Conservation (phyloP, 352 stramenopile species). For the Globisporangium uncinulatum region DNA sequence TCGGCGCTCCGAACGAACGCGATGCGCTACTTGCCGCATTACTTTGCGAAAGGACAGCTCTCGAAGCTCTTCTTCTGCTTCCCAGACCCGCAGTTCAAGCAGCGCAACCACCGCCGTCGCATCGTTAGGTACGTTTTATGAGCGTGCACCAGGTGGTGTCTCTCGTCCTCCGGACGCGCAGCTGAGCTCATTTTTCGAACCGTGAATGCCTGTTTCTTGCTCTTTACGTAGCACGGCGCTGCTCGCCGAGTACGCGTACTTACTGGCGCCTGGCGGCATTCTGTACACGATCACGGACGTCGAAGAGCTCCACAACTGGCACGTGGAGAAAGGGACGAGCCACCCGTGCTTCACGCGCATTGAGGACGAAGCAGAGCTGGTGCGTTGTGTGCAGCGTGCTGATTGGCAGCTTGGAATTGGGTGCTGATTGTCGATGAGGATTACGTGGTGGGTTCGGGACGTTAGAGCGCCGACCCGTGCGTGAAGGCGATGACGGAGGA, state of each 20-base stretch:
- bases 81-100: conserved; percentile 99
- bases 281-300: conserved; percentile 99
- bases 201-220: too few species aligned
- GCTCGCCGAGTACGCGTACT: conserved; percentile 97
- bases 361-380: conserved; percentile 69
- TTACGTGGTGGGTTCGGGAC: too few species aligned
- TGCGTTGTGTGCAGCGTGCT: conserved; percentile 20
- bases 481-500: conserved; percentile 94
- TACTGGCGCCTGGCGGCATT: conserved; percentile 88
- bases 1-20: conserved; percentile 95
- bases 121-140: conserved; percentile 77
- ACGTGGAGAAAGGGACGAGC: conserved; percentile 91
- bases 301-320: conserved; percentile 97
- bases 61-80: conserved; percentile 99
- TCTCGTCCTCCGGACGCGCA: too few species aligned
- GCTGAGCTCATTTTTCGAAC: too few species aligned
- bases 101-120: conserved; percentile 94
- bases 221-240: conserved; percentile 63
- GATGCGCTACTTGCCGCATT: conserved; percentile 91
- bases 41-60: conserved; percentile 85
- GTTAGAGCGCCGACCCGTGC: conserved; percentile 89
- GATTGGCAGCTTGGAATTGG: too few species aligned
- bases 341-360: conserved; percentile 94
- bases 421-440: too few species aligned
- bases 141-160: not conserved